Evolutionary conservation across 352 stramenopile genomes (phyloP).

Genomic region (Plasmopara muralis): DNA sequence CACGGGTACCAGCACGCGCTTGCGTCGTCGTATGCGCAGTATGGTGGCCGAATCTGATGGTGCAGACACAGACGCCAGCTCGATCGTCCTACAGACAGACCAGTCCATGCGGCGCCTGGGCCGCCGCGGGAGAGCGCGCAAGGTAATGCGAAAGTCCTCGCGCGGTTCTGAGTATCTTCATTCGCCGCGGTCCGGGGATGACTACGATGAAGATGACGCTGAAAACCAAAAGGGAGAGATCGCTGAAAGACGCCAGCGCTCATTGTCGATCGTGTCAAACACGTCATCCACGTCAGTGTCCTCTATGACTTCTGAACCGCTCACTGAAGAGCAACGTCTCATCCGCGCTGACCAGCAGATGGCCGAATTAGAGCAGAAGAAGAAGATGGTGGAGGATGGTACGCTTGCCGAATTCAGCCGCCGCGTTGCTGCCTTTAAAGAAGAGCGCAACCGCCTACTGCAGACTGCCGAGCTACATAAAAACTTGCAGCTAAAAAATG

Average conservation of each 20-base stretch:
- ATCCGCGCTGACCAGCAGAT: conserved; percentile 47
- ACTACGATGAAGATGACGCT: conserved; percentile 23
- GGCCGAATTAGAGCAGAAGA: conserved; percentile 74
- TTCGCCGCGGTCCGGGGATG: conserved; percentile 17
- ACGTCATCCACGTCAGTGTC: conserved; percentile 46
- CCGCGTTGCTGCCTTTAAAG: conserved; percentile 77
- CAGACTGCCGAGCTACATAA: conserved; percentile 75
- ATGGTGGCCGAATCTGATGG: conserved; percentile 38
- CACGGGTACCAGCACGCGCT: conserved; percentile 23
- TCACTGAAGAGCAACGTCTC: conserved; percentile 31
- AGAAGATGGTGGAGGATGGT: conserved; percentile 77
- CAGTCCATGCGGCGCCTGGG: conserved; percentile 11
- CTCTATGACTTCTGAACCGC: conserved; percentile 39
- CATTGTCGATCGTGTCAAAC: conserved; percentile 60
- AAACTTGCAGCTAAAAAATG: conserved; percentile 81
- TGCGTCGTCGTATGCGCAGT: conserved; percentile 28
- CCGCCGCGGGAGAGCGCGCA: conserved; percentile 20
- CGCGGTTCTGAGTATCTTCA: conserved; percentile 22
- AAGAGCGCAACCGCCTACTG: conserved; percentile 66
- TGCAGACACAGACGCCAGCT: conserved; percentile 55
- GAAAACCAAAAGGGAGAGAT: conserved; percentile 18
- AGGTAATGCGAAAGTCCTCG: conserved; percentile 10
- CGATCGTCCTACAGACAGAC: conserved; percentile 9
- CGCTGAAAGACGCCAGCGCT: conserved; percentile 32
- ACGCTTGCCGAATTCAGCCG: conserved; percentile 77